phyloP scores from a whole-genome alignment of 768 basidiomycete genomes.

The Agaricus blazei region DNA sequence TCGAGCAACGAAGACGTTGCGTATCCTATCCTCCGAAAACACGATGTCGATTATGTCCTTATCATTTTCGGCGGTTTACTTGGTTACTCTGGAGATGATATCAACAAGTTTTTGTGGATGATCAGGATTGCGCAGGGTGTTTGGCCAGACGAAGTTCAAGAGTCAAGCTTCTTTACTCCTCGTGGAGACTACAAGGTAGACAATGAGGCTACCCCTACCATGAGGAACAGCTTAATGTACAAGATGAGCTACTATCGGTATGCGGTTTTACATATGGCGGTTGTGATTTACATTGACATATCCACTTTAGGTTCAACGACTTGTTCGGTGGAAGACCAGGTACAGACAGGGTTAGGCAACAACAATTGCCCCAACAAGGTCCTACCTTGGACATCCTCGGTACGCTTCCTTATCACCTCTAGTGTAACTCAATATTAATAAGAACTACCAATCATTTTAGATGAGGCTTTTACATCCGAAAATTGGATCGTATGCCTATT shows the following conservation, averaged over 20 bases:
- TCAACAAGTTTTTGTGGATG: conserved; percentile 99
- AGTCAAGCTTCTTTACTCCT: conserved; percentile 89
- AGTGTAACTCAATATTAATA: neutral
- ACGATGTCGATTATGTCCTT: conserved; percentile 96
- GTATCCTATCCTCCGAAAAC: conserved; percentile 94
- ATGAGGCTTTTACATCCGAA: conserved; percentile 98
- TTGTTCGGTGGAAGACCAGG: conserved; percentile 73
- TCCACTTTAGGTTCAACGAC: conserved; percentile 65
- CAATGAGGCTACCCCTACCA: conserved; percentile 73
- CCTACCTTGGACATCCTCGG: conserved; percentile 87
- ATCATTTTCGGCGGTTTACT: conserved; percentile 96
- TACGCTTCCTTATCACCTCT: conserved; percentile 29
- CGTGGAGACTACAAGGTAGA: conserved; percentile 93
- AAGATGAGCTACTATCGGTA: conserved; percentile 98
- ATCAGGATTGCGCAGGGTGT: conserved; percentile 91
- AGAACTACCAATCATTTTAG: conserved; percentile 28
- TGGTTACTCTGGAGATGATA: conserved; percentile 97
- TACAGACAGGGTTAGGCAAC: conserved; percentile 85
- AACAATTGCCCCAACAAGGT: conserved; percentile 69
- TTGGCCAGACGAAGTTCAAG: conserved; percentile 98
- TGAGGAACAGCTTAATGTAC: conserved; percentile 98
- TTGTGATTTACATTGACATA: neutral
- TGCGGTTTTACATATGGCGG: conserved; percentile 10
- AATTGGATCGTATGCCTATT: conserved; percentile 88
- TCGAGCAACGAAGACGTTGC: conserved; percentile 89